Evolutionary conservation across 2,329 filamentous ascomycete genomes (phyloP).

Genomic region (Claviceps spartinae): DNA sequence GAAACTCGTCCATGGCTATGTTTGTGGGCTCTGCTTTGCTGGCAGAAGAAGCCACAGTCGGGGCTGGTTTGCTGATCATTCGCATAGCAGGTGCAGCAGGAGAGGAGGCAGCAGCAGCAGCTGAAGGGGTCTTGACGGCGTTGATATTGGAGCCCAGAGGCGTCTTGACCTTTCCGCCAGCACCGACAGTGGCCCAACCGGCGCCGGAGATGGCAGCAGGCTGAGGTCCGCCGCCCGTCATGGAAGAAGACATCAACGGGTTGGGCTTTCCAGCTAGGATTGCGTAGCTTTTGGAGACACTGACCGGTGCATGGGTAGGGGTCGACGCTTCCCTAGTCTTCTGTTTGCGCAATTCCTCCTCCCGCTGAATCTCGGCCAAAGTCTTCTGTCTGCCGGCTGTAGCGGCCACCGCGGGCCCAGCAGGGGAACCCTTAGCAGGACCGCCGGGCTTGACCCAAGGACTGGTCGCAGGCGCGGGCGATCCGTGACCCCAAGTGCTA

Average conservation of each 20-base stretch:
- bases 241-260: slow-evolving; percentile 6
- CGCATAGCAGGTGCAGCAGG: slow-evolving; percentile 30
- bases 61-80: slow-evolving; percentile 32
- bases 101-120: slow-evolving; percentile 13
- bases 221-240: slow-evolving; percentile 21
- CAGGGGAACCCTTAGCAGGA: slow-evolving; percentile 25
- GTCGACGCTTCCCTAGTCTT: slow-evolving; percentile 42
- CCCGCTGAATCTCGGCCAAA: slow-evolving; percentile 87
- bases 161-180: slow-evolving; percentile 79
- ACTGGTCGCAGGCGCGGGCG: slow-evolving; percentile 51
- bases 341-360: slow-evolving; percentile 73
- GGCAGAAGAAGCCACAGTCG: slow-evolving; percentile 28
- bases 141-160: slow-evolving; percentile 38
- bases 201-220: slow-evolving; percentile 13
- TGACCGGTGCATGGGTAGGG: slow-evolving; percentile 33
- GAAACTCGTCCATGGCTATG: slow-evolving; percentile 74
- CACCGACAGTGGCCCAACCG: slow-evolving; percentile 92
- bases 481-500: slow-evolving; percentile 77
- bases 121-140: slow-evolving; percentile 26
- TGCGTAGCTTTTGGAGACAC: slow-evolving; percentile 75
- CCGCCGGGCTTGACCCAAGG: slow-evolving; percentile 55
- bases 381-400: slow-evolving; percentile 59
- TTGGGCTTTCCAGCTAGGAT: slow-evolving; percentile 74
- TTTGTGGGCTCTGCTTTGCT: slow-evolving; percentile 24
- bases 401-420: slow-evolving; percentile 11